phyloP scores from a whole-genome alignment of 2,329 filamentous ascomycete species.

The Xylariaceae sp. region DNA sequence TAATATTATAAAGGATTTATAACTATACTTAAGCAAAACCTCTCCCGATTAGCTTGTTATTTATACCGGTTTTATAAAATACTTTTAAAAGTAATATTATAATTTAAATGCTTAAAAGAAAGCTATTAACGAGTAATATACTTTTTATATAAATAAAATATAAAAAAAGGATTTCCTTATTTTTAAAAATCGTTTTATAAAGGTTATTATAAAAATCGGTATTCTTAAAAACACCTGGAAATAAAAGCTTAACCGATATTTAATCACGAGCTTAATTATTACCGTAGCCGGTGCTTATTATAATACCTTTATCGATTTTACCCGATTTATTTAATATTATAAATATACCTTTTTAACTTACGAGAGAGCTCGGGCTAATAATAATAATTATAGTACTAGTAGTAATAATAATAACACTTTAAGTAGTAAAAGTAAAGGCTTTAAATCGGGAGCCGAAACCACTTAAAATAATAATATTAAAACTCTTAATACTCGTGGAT shows the following conservation, averaged over 20 bases:
- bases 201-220: neutral
- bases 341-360: neutral
- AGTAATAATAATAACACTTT: neutral
- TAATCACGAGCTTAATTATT: too few species aligned
- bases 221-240: neutral
- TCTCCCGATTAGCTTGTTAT: too few species aligned
- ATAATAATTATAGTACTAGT: neutral
- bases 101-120: neutral
- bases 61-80: too few species aligned
- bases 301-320: neutral
- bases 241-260: neutral
- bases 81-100: too few species aligned
- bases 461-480: neutral
- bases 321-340: neutral
- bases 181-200: neutral
- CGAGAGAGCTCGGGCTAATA: neutral
- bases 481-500: too few species aligned
- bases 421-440: neutral
- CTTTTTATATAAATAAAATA: neutral
- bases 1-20: neutral
- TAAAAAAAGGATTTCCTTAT: too few species aligned
- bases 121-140: neutral
- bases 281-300: too few species aligned
- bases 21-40: too few species aligned
- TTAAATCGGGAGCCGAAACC: neutral